Conservation (phyloP, 768 basidiomycete species). For the Termitomyces sp. region DNA sequence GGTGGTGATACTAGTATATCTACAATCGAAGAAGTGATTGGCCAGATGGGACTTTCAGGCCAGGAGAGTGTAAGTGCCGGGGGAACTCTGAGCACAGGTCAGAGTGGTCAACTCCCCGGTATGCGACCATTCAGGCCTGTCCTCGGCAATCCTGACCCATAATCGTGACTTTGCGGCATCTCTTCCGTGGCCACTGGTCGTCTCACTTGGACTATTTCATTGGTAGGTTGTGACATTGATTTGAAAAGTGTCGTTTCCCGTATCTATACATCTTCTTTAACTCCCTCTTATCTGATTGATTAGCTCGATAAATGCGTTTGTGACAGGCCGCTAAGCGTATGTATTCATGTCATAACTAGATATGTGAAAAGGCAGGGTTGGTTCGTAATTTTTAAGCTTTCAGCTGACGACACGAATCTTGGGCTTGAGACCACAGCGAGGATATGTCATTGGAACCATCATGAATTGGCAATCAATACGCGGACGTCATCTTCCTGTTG, state of each 20-base stretch:
- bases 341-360: not conserved
- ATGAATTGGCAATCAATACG: no score
- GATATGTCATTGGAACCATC: no score
- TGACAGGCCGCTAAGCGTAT: not conserved
- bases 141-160: constrained; percentile 7
- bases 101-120: constrained; percentile 8
- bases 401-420: no score
- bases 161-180: not conserved
- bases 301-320: not conserved
- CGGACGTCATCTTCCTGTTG: no score
- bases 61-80: no score
- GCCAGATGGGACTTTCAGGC: no score
- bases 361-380: not conserved
- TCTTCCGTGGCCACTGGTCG: not conserved
- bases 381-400: not conserved
- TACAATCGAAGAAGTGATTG: no score
- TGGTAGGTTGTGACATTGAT: not conserved
- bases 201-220: not conserved
- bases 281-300: no score
- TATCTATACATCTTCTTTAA: not conserved
- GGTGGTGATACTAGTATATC: no score
- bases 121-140: constrained; percentile 4
- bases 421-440: no score
- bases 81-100: constrained; percentile 17
- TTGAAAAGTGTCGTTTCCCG: no score